These are phyloP conservation scores for Adansonia grandidieri DNA, from an alignment of 441 rosid species.

Conservation along the genomic window DNA sequence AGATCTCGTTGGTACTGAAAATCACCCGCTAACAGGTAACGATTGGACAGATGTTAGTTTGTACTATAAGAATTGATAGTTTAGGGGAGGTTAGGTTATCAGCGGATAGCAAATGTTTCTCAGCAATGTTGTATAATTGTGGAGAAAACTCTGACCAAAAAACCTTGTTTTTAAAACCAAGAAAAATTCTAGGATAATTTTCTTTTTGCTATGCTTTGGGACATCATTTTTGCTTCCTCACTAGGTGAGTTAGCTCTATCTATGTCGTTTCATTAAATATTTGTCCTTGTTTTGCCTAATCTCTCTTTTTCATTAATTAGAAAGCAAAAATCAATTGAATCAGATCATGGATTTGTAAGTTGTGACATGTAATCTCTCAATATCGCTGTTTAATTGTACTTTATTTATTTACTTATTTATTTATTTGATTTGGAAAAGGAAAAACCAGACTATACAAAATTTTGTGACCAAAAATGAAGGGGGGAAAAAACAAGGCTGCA, in stretches of 20 bases:
- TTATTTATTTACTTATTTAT: neutral
- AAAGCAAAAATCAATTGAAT: neutral
- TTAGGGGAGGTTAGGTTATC: neutral
- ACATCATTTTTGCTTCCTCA: neutral
- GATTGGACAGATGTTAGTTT: neutral
- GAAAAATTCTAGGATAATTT: constrained; percentile 2
- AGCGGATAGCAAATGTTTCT: constrained; percentile 20
- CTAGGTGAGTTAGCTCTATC: neutral
- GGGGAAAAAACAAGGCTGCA: neutral
- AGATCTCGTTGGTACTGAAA: constrained; percentile 19
- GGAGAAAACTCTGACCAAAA: constrained; percentile 27
- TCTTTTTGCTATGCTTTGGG: neutral
- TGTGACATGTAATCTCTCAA: neutral
- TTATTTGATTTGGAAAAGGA: neutral
- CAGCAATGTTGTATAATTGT: constrained; percentile 33
- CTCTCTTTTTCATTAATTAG: neutral
- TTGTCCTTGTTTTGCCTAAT: neutral
- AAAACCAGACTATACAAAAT: neutral
- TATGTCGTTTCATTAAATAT: neutral
- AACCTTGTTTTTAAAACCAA: constrained; percentile 11
- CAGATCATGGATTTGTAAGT: neutral
- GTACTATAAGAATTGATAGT: constrained; percentile 26
- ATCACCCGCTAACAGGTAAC: constrained; percentile 10
- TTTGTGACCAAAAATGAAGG: too few species aligned
- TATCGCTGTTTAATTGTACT: neutral